Base-by-base conservation (phyloP, 192 early-diverging fungal species). In the Allomyces javanicus region DNA sequence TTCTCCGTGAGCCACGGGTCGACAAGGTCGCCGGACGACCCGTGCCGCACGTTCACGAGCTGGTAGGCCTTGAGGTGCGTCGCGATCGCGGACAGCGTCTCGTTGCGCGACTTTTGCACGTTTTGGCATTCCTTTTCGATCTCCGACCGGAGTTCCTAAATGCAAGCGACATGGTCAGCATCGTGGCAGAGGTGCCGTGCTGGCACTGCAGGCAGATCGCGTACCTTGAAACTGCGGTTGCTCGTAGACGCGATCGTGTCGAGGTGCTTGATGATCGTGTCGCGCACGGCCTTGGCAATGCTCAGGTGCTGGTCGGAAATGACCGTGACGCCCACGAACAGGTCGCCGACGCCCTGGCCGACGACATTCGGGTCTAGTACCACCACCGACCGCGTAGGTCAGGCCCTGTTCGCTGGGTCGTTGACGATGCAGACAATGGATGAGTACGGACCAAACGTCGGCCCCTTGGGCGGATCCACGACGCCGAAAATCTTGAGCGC, bases 1-100 rank as follows among this genome's bases (percentile, higher is more conserved):
- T 25, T 66, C 55, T 66, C 65, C 45, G 65, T 66, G 45, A 66
- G 61, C 65, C 65, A 66, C 61, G 65, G 65, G 33, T 66, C 65
- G 17, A 66, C n/a, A 10, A 61, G 65, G 25, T 45, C 12, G 1
- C 25, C 24, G 0, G 65, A 58, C 17, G 50, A 58, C 21, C 50
- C 50, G 0, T n/a, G 50, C 50, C 50, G 50, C 50, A 21, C 50
- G 17, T 3, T 21, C 50, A 58, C 50, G 17, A 58, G 50, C 17
- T 58, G 50, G 50, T 58, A n/a, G 17, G 50, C 50, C 50, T 58
- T 58, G 17, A 58, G 17, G 50, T 58, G 50, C 50, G 50, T 58
- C 3, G 50, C 50, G 6, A 58, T 58, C 50, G 50, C 50, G 9
- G 50, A 14, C 12, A 58, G 50, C 50, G 50, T 58, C 17, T 58